Percentiles rank a stretch among this genome's conserved stretches.
These are phyloP conservation scores for Closterium sp. DNA, from an alignment of 139 green algal species.

Conservation along the genomic window DNA sequence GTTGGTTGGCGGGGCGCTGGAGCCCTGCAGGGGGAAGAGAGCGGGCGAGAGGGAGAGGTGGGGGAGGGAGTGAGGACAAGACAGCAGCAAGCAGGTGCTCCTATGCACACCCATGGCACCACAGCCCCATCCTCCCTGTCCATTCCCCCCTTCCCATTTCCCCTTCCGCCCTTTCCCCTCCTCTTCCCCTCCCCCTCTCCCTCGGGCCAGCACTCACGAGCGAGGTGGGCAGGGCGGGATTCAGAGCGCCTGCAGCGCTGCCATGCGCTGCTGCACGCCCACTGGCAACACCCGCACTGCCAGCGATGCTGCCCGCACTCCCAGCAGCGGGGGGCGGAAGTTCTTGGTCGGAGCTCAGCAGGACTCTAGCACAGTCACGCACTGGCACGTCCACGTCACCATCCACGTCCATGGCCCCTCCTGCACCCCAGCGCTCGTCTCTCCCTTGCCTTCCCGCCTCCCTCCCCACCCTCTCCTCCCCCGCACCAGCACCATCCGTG, in stretches of 20 bases:
- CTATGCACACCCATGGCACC: too few relatives aligned
- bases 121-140: background rate
- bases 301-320: background rate
- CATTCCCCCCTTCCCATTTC: background rate
- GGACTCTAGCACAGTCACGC: background rate
- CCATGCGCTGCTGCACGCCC: background rate
- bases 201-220: background rate
- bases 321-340: background rate
- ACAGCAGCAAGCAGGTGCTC: background rate
- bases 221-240: background rate
- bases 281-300: background rate
- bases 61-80: too few relatives aligned
- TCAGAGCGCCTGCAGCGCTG: background rate
- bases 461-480: background rate
- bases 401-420: background rate
- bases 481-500: background rate
- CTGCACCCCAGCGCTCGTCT: background rate
- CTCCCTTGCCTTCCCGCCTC: background rate
- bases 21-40: background rate
- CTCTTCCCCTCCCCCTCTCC: background rate
- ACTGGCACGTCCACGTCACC: background rate
- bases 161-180: too few relatives aligned
- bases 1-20: background rate
- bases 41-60: too few relatives aligned
- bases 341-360: background rate